Evolutionary conservation across 2,329 filamentous ascomycete species (phyloP).

Genomic region (Botryotinia convoluta): DNA sequence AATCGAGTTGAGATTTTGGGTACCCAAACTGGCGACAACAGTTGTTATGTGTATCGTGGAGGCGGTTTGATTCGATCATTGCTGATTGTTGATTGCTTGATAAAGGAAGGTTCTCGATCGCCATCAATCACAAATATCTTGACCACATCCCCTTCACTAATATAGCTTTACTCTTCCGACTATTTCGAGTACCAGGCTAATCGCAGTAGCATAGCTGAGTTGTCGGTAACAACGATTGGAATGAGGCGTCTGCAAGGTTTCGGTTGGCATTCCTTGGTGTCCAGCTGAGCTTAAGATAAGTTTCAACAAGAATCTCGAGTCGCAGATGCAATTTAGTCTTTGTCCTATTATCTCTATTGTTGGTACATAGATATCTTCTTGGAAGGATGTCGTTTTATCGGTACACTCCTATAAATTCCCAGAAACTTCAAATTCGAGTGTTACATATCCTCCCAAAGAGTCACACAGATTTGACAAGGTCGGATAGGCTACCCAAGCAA

Average conservation of each 20-base stretch:
- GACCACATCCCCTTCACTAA: not conserved
- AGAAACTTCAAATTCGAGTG: constrained; percentile 4
- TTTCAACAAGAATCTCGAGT: not conserved
- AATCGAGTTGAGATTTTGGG: not conserved
- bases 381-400: not conserved
- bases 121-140: not conserved
- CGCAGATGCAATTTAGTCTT: not conserved
- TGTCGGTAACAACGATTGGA: not conserved
- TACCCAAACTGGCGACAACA: no score
- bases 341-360: not conserved
- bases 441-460: not conserved
- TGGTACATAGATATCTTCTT: not conserved
- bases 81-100: not conserved
- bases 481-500: not conserved
- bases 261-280: not conserved
- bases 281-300: not conserved
- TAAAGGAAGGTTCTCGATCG: not conserved
- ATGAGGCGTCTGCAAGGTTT: constrained; percentile 8
- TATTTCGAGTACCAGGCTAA: not conserved
- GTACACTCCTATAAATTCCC: constrained; percentile 1
- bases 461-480: no score
- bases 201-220: not conserved
- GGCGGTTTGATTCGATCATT: not conserved
- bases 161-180: not conserved
- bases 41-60: not conserved